Base-by-base conservation (phyloP, 225 moss, liverwort and hornwort genomes). In the Asterella californica region DNA sequence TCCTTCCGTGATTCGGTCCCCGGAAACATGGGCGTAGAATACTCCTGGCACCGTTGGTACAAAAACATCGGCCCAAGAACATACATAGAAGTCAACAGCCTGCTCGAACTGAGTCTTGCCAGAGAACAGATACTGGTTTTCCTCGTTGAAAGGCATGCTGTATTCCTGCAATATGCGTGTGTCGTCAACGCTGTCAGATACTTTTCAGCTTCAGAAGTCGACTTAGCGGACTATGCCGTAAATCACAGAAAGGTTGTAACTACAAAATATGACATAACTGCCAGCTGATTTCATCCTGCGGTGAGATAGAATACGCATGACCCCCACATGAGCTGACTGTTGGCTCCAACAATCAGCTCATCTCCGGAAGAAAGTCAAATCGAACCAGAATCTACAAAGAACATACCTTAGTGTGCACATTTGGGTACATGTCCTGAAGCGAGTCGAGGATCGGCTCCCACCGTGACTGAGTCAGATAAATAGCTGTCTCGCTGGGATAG, bases 91-190 rank as follows among this genome's bases (percentile, higher is more conserved):
- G 78, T 89, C 91, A 78, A 92, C 80, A 5, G 92, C 92, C 53
- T 87, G 85, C 84, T 91, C 90, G 76, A 90, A 79, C 81, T 89
- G 91, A 11, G 88, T 89, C 83, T 72, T 90, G 55, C 92, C 89
- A 62, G 88, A 82, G 52, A 84, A 86, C 8, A 87, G 64, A 74
- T 87, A 86, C 82, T 91, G 90, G 76, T 86, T 90, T 76, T 92
- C 91, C 65, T 92, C 91, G 30, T 90, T 91, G 83, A 92, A 88
- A 25, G 92, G 88, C 87, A 92, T 88, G 59, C 81, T 88, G 68
- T 91, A 91, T 59, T 92, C 91, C 91, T 92, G 89, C 63, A 49
- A 30, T 11, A 76, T 59, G 29, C 33, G 53, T 3, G 53, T 17
- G 74, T 53, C 74, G 18, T 32, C 9, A 74, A 42, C 9, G 18